Evolutionary conservation across 2,329 filamentous ascomycete species (phyloP).

Genomic region (Botryosphaeria dothidea): DNA sequence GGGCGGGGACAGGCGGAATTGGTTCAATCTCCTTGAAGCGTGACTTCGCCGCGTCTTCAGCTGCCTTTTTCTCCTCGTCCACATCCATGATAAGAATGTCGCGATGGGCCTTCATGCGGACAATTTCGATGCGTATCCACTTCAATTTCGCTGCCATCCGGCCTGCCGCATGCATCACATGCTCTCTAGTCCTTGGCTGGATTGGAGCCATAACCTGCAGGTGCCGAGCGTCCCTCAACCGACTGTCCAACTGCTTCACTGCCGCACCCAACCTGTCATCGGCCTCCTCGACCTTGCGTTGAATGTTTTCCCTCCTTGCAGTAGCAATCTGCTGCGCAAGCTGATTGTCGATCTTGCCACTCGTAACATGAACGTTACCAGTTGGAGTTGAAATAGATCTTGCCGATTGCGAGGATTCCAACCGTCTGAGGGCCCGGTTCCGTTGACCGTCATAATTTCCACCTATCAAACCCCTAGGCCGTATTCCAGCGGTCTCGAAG

Average conservation of each 20-base stretch:
- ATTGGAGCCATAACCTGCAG: constrained; percentile 87
- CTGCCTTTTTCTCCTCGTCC: constrained; percentile 67
- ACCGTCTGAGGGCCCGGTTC: constrained; percentile 68
- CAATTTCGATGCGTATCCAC: constrained; percentile 93
- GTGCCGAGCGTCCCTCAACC: constrained; percentile 87
- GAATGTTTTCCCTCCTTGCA: constrained; percentile 80
- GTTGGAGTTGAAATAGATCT: constrained; percentile 69
- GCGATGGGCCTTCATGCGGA: constrained; percentile 85
- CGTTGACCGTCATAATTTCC: constrained; percentile 82
- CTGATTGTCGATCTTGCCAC: constrained; percentile 74
- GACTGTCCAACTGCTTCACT: constrained; percentile 77
- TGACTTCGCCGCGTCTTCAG: constrained; percentile 29
- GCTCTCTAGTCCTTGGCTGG: constrained; percentile 83
- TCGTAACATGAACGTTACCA: constrained; percentile 72
- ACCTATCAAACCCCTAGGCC: constrained; percentile 84
- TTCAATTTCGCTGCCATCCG: constrained; percentile 85
- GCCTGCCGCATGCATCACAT: constrained; percentile 80
- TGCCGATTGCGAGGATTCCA: constrained; percentile 59
- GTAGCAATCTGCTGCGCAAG: constrained; percentile 84
- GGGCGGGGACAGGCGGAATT: neutral
- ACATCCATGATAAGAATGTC: constrained; percentile 86
- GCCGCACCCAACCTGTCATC: constrained; percentile 73
- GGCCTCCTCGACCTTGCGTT: constrained; percentile 78
- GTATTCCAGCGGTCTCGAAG: constrained; percentile 86
- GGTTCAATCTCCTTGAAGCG: constrained; percentile 24